phyloP scores from a whole-genome alignment of 176 grass and related monocot genomes.

The Themeda triandra region DNA sequence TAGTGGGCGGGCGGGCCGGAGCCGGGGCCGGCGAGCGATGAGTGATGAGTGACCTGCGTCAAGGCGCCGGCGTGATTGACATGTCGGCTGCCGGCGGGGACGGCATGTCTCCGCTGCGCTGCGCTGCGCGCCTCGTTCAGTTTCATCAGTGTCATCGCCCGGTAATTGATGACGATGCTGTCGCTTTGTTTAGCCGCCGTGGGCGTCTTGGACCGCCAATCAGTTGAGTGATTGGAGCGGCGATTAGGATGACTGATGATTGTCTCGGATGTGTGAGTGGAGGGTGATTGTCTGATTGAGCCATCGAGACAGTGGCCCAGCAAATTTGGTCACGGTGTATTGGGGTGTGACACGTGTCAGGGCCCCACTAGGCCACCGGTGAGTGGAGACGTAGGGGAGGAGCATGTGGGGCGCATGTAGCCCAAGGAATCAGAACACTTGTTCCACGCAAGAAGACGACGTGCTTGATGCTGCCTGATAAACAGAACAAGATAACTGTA shows the following conservation, averaged over 20 bases:
- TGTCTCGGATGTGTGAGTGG: not conserved
- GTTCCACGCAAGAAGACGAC: not conserved
- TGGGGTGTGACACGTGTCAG: not conserved
- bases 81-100: not conserved
- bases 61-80: not conserved
- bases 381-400: not conserved
- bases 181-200: not conserved
- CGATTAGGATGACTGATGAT: not conserved
- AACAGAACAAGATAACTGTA: not conserved
- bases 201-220: constrained; percentile 12
- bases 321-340: not conserved
- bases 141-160: not conserved
- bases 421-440: not conserved
- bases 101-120: not conserved
- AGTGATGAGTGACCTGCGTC: not conserved
- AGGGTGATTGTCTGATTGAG: not conserved
- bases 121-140: not conserved
- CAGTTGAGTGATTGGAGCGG: constrained; percentile 8
- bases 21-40: no score
- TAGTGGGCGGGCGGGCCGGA: not conserved
- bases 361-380: not conserved
- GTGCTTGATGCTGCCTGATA: not conserved
- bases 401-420: not conserved
- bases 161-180: not conserved
- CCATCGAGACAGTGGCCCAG: not conserved